phyloP scores from a whole-genome alignment of 331 rosid genomes.

The Quercus tomentella region DNA sequence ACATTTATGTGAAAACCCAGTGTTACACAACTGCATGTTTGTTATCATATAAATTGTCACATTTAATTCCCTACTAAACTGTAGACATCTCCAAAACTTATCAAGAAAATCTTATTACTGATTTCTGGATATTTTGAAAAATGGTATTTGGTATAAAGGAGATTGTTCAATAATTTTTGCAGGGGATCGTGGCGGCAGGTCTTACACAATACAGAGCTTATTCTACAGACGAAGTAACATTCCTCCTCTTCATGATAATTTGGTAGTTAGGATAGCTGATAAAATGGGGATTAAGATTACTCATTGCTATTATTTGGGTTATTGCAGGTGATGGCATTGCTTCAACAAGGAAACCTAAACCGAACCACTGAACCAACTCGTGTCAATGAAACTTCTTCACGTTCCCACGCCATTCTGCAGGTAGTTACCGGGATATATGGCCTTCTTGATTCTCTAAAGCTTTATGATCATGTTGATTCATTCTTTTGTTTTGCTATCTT shows the following conservation, averaged over 20 bases:
- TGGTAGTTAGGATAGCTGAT: not conserved
- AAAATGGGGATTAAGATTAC: not conserved
- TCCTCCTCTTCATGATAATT: constrained; percentile 1
- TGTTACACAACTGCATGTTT: no score
- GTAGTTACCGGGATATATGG: constrained; percentile 20
- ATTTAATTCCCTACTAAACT: no score
- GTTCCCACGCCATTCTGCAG: constrained; percentile 94
- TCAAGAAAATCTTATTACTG: no score
- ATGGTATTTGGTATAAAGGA: not conserved
- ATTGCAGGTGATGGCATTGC: constrained; percentile 83
- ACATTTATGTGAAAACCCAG: no score
- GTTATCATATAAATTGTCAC: no score
- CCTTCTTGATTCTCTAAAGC: not conserved
- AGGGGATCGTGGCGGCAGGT: constrained; percentile 92
- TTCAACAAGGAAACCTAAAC: constrained; percentile 82
- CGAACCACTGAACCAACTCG: constrained; percentile 95
- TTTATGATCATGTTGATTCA: not conserved
- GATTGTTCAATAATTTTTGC: constrained; percentile 10
- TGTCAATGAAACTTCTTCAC: constrained; percentile 84
- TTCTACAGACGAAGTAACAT: constrained; percentile 85
- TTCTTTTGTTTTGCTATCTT: not conserved
- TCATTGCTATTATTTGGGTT: constrained; percentile 11
- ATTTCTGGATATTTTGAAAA: no score
- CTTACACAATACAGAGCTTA: constrained; percentile 87
- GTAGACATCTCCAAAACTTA: no score